A percentile compares a stretch with the other conserved stretches of the same genome.
These are phyloP conservation scores for Adansonia grandidieri DNA, from an alignment of 441 rosid species.

Conservation along the genomic window DNA sequence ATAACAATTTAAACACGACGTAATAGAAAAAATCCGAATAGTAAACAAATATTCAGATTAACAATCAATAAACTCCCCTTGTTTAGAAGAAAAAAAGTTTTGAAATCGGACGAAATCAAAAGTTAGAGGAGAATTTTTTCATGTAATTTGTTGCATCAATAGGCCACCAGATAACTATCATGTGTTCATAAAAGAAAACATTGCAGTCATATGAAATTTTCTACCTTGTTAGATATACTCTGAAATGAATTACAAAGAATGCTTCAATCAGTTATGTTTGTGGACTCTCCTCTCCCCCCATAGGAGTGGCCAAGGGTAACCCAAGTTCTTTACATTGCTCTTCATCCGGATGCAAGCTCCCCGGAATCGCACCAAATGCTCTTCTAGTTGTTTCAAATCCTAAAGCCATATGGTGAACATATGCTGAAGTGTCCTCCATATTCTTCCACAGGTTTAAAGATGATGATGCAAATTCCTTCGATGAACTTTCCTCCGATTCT, in stretches of 20 bases:
- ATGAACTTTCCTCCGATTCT: slow-evolving; percentile 30
- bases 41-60: too few species aligned
- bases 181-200: background rate
- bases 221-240: background rate
- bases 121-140: too few species aligned
- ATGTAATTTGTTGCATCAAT: too few species aligned
- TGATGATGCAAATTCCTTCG: slow-evolving; percentile 51
- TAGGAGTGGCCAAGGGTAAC: slow-evolving; percentile 40
- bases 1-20: too few species aligned
- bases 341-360: slow-evolving; percentile 81
- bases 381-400: slow-evolving; percentile 75
- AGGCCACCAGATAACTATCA: background rate
- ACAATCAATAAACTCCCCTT: too few species aligned
- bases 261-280: slow-evolving; percentile 23
- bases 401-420: slow-evolving; percentile 65
- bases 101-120: too few species aligned
- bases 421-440: slow-evolving; percentile 79
- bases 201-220: background rate
- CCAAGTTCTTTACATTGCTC: slow-evolving; percentile 82
- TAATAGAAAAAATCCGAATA: too few species aligned
- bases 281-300: slow-evolving; percentile 26
- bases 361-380: slow-evolving; percentile 92
- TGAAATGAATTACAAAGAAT: slow-evolving; percentile 8
- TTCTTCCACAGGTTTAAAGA: slow-evolving; percentile 54
- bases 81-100: too few species aligned